Conservation (phyloP, 192 early-diverging fungal genomes). For the Podochytrium sp. region DNA sequence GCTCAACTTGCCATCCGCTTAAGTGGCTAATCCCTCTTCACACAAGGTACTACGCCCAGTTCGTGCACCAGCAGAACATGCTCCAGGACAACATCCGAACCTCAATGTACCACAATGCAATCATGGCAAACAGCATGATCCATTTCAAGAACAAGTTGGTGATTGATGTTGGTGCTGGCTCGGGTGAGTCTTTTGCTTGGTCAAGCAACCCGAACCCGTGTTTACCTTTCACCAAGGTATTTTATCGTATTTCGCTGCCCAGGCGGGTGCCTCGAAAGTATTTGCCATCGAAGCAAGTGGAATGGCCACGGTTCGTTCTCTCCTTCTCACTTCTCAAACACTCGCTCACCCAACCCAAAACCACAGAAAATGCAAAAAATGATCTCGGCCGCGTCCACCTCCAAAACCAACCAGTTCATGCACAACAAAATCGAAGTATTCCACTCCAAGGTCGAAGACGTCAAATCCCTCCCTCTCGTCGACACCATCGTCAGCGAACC, state of each 20-base stretch:
- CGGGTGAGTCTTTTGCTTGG: neutral
- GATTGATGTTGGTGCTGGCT: constrained; percentile 92
- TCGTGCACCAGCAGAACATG: constrained; percentile 94
- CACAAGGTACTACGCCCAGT: constrained; percentile 83
- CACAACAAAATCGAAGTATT: constrained; percentile 82
- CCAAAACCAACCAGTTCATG: constrained; percentile 68
- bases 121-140: constrained; percentile 73
- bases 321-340: neutral
- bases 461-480: constrained; percentile 70
- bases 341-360: neutral
- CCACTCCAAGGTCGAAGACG: constrained; percentile 88
- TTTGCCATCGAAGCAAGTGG: constrained; percentile 95
- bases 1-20: too few relatives aligned
- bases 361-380: constrained; percentile 79
- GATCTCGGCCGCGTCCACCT: constrained; percentile 50
- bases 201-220: too few relatives aligned
- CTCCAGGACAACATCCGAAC: constrained; percentile 94
- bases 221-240: constrained; percentile 64
- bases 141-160: constrained; percentile 82
- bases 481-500: constrained; percentile 97
- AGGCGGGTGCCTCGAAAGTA: constrained; percentile 90
- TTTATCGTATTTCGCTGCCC: constrained; percentile 92
- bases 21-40: too few relatives aligned
- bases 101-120: constrained; percentile 92
- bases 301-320: constrained; percentile 67